Conservation (phyloP, 2,329 filamentous ascomycete species). For the Xylariaceae sp. region DNA sequence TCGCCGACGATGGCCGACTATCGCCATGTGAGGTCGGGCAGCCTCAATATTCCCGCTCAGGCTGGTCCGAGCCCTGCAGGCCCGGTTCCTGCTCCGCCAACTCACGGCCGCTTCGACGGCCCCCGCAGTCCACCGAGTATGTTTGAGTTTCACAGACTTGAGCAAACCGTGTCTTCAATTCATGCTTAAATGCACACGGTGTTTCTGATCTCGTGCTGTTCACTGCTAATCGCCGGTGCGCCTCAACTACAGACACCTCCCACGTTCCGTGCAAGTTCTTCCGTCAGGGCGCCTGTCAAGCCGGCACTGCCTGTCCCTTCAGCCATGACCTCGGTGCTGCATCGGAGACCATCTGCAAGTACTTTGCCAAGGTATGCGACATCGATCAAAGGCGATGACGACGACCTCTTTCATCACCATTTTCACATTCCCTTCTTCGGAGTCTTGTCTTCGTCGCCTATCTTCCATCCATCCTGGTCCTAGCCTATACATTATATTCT, state of each 20-base stretch:
- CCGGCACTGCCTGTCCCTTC: conserved; percentile 92
- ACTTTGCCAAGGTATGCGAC: conserved; percentile 83
- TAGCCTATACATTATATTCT: not conserved
- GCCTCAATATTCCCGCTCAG: conserved; percentile 47
- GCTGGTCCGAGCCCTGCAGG: conserved; percentile 32
- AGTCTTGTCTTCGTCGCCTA: not conserved
- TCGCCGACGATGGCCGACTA: conserved; percentile 42
- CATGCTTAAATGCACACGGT: not conserved
- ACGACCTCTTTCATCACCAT: not conserved
- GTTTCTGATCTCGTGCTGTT: not conserved
- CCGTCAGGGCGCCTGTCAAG: conserved; percentile 90
- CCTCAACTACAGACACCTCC: conserved; percentile 64
- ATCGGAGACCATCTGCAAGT: conserved; percentile 91
- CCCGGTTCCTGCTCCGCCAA: conserved; percentile 1
- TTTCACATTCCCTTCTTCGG: not conserved
- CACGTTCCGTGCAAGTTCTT: conserved; percentile 99
- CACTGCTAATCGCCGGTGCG: conserved; percentile 8
- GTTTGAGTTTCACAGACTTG: conserved; percentile 28
- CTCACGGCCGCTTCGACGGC: conserved; percentile 48
- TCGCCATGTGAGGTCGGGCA: conserved; percentile 54
- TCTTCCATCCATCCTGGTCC: not conserved
- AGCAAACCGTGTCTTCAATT: not conserved
- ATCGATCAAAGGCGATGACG: not conserved
- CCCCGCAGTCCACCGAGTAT: conserved; percentile 59
- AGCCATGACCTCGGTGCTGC: conserved; percentile 84